A percentile compares a stretch with the other conserved stretches of the same genome.
Evolutionary conservation across 345 rosid species (phyloP).

Genomic region (Populus euphratica): DNA sequence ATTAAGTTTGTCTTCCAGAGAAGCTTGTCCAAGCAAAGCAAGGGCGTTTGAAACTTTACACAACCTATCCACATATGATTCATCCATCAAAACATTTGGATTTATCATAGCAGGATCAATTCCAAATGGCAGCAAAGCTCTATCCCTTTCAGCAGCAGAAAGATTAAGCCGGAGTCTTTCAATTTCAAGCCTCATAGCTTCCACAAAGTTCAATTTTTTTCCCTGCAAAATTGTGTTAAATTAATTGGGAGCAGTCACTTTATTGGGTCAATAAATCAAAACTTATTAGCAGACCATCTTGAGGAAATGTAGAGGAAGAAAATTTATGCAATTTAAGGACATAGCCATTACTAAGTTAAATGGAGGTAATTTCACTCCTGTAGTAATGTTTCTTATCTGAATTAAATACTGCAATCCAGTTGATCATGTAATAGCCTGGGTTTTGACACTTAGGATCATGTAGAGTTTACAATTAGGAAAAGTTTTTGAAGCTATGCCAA

Average conservation of each 20-base stretch:
- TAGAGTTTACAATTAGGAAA: neutral
- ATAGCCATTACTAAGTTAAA: no score
- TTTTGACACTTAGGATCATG: neutral
- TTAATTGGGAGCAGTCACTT: neutral
- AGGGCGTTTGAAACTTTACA: constrained; percentile 65
- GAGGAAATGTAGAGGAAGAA: neutral
- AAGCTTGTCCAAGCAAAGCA: constrained; percentile 78
- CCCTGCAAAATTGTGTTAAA: constrained; percentile 42
- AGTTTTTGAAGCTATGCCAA: neutral
- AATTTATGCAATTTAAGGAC: no score
- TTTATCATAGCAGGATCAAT: constrained; percentile 90
- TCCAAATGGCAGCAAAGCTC: constrained; percentile 82
- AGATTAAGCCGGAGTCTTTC: constrained; percentile 78
- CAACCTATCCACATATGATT: constrained; percentile 64
- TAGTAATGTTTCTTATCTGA: neutral
- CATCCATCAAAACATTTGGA: constrained; percentile 71
- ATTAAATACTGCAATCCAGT: neutral
- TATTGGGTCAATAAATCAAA: constrained; percentile 9
- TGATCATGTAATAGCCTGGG: neutral
- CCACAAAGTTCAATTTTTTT: constrained; percentile 56
- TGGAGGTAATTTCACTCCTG: no score
- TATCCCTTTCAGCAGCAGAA: constrained; percentile 97
- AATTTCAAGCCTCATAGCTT: constrained; percentile 90
- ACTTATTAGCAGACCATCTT: neutral
- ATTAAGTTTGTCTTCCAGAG: constrained; percentile 75